Conservation (phyloP, 768 basidiomycete species). For the Cystoderma amianthinum region DNA sequence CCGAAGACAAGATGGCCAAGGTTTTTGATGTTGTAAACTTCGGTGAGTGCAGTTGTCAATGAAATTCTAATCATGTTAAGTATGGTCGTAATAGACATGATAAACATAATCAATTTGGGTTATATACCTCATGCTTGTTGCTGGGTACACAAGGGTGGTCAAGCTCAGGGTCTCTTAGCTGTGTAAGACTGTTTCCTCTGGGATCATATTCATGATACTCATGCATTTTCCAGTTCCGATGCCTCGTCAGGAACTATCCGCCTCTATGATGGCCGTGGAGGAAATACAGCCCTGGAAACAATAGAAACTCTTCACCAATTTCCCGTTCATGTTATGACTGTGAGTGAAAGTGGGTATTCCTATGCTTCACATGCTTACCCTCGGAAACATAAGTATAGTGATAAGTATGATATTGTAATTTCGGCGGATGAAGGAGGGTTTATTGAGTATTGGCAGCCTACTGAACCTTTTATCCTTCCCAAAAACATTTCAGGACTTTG, state of each 20-base stretch:
- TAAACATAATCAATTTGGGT: conserved; percentile 90
- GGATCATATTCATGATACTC: too few relatives aligned
- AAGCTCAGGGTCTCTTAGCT: conserved; percentile 83
- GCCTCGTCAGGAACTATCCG: conserved; percentile 65
- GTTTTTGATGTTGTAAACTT: conserved; percentile 98
- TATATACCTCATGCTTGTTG: conserved; percentile 85
- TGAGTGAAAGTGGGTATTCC: too few relatives aligned
- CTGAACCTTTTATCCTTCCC: conserved; percentile 82
- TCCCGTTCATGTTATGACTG: conserved; percentile 89
- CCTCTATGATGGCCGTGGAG: conserved; percentile 90
- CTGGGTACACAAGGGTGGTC: conserved; percentile 89
- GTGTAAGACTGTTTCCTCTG: conserved; percentile 66
- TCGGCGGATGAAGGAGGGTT: conserved; percentile 95
- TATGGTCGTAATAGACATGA: conserved; percentile 69
- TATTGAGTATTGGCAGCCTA: conserved; percentile 93
- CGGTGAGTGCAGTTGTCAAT: conserved; percentile 45
- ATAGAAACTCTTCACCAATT: conserved; percentile 76
- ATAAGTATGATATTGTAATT: conserved; percentile 84
- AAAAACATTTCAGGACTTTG: conserved; percentile 74
- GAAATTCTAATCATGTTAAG: background rate
- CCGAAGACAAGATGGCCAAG: conserved; percentile 88
- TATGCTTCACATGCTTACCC: too few relatives aligned
- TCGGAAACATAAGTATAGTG: conserved; percentile 87
- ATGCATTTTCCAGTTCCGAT: conserved; percentile 74
- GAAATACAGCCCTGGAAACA: conserved; percentile 68